Evolutionary conservation across 768 basidiomycete species (phyloP).

Genomic region (Boletus speciosus): DNA sequence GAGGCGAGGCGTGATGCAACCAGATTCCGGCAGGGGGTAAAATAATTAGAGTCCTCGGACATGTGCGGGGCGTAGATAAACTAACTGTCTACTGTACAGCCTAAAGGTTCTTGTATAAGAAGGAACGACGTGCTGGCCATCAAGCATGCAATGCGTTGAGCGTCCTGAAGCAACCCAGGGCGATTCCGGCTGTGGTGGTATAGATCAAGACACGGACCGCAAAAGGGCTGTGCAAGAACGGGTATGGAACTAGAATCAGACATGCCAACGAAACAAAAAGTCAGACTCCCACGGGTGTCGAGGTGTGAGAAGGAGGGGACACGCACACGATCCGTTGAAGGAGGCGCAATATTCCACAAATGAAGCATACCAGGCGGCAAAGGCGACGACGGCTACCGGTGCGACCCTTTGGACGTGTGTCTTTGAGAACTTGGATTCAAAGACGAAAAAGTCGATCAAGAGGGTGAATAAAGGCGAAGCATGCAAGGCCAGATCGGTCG

Average conservation of each 20-base stretch:
- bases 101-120: neutral
- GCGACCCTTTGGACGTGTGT: constrained; percentile 9
- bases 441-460: constrained; percentile 62
- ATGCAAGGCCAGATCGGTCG: constrained; percentile 64
- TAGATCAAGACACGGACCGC: constrained; percentile 59
- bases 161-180: constrained; percentile 50
- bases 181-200: constrained; percentile 45
- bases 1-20: neutral
- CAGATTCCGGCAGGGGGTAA: neutral
- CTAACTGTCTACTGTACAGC: neutral
- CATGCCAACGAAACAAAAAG: neutral
- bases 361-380: constrained; percentile 47
- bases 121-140: neutral
- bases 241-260: constrained; percentile 64
- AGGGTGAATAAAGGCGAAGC: constrained; percentile 56
- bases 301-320: neutral
- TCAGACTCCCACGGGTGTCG: neutral
- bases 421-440: constrained; percentile 55
- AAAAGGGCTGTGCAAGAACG: constrained; percentile 63
- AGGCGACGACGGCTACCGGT: constrained; percentile 17
- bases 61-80: neutral
- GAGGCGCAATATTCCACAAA: constrained; percentile 69
- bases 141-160: constrained; percentile 57
- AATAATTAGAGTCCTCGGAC: neutral
- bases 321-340: constrained; percentile 61